Evolutionary conservation across 1,284 basidiomycete species (phyloP).

Genomic region (Marasmius tenuissimus): DNA sequence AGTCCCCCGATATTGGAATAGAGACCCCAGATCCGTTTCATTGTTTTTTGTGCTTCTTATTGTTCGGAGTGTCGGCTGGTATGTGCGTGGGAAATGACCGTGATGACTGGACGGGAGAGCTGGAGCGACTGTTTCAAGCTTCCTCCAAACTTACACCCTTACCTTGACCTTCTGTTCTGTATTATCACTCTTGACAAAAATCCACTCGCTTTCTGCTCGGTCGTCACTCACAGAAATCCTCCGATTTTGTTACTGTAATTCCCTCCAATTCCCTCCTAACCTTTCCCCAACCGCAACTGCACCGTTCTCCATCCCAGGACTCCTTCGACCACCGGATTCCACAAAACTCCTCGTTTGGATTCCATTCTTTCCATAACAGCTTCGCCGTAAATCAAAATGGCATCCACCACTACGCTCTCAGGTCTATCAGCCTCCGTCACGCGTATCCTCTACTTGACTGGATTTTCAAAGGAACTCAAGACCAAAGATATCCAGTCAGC

Average conservation of each 20-base stretch:
- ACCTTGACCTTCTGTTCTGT: neutral
- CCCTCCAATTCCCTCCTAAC: constrained; percentile 18
- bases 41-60: neutral
- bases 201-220: constrained; percentile 4
- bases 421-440: constrained; percentile 93
- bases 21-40: neutral
- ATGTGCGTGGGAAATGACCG: neutral
- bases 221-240: constrained; percentile 6
- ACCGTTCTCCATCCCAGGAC: neutral
- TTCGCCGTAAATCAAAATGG: constrained; percentile 33
- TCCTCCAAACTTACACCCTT: neutral
- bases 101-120: neutral
- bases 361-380: constrained; percentile 3
- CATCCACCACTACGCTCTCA: constrained; percentile 55
- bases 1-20: too few relatives aligned
- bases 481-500: constrained; percentile 94
- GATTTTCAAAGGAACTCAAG: constrained; percentile 94
- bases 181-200: constrained; percentile 6
- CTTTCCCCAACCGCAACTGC: neutral
- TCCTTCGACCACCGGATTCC: constrained; percentile 5
- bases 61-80: neutral
- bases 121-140: neutral
- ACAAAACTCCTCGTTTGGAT: constrained; percentile 3
- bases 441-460: constrained; percentile 88
- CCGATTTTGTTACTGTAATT: constrained; percentile 20